Base-by-base conservation (phyloP, 345 rosid genomes). In the Citrus australasica region DNA sequence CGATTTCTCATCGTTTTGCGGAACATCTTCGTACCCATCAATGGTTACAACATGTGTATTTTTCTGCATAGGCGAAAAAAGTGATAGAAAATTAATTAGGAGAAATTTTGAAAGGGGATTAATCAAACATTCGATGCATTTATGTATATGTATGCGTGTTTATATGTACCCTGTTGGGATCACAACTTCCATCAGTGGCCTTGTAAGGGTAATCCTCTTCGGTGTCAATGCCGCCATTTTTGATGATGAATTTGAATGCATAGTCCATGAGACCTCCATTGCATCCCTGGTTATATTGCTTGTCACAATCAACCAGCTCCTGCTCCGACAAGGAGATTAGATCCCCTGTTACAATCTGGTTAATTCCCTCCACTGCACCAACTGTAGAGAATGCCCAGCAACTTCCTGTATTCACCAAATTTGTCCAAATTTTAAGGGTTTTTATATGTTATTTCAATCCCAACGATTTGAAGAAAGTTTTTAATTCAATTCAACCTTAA, bases 341-440 rank as follows among this genome's bases (percentile, higher is more conserved):
- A 2, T 90, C 89, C 14, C 95, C 97, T 0, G 94, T 93, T 14
- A 87, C 92, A 14, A 93, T 91, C 86, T 88, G 83, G 83, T 87
- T 93, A 46, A 93, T 81, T 25, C 94, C 95, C 80, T 93, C 97
- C 70, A 93, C 95, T 25, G 97, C 92, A 73, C 83, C 93, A 68
- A 93, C 61, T 11, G 97, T 84, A 9, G 97, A 93, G 84, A 93
- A 93, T 33, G 97, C 94, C 95, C 95, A 91, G 85, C 97, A 88
- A 69, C 97, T 93, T 83, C 97, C 95, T 90, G n/a, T 70, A 76
- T 73, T 76, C 63, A 19, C 63, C 73, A 63, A 13, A 11, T 13
- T 63, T 14, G 14, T n/a, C 35, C 35, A 37, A 46, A 28, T 14
- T 25, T 73, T 30, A 30, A 19, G 40, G 55, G 74, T 53, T 71